phyloP scores from a whole-genome alignment of 768 basidiomycete genomes.

The Boletus sp. region DNA sequence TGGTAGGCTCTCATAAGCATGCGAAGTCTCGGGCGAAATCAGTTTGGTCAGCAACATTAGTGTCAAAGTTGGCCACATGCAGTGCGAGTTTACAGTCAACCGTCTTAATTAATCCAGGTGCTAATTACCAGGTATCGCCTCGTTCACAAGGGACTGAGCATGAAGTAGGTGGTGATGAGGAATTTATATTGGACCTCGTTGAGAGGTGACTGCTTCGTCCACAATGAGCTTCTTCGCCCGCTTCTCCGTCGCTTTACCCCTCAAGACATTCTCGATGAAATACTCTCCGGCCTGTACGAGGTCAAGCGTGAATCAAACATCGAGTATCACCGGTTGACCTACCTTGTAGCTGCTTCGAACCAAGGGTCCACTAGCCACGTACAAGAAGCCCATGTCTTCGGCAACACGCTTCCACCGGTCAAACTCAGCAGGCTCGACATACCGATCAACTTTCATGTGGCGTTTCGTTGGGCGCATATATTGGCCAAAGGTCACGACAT shows the following conservation, averaged over 20 bases:
- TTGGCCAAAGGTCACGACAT: slow-evolving; percentile 98
- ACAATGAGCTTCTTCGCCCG: slow-evolving; percentile 35
- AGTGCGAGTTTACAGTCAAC: too few species aligned
- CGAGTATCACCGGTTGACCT: slow-evolving; percentile 18
- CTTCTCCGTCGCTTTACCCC: slow-evolving; percentile 52
- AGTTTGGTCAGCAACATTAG: neutral
- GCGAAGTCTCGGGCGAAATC: neutral
- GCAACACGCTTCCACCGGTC: slow-evolving; percentile 88
- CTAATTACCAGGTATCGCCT: slow-evolving; percentile 5
- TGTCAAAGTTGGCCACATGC: too few species aligned
- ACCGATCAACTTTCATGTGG: slow-evolving; percentile 99
- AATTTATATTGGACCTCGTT: slow-evolving; percentile 6
- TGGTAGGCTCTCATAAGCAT: neutral
- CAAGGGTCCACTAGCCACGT: slow-evolving; percentile 94
- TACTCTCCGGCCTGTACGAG: slow-evolving; percentile 83
- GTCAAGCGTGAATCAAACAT: slow-evolving; percentile 1
- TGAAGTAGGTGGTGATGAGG: neutral
- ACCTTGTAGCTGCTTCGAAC: slow-evolving; percentile 98
- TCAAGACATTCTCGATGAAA: slow-evolving; percentile 89
- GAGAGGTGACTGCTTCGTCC: slow-evolving; percentile 12
- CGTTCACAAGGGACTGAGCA: neutral
- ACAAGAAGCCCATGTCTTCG: slow-evolving; percentile 93
- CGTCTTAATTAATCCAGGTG: neutral
- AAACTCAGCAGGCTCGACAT: slow-evolving; percentile 93
- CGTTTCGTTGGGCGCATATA: slow-evolving; percentile 99